Conservation (phyloP, 2,329 filamentous ascomycete genomes). For the Immersiporthe knoxdaviesiana region DNA sequence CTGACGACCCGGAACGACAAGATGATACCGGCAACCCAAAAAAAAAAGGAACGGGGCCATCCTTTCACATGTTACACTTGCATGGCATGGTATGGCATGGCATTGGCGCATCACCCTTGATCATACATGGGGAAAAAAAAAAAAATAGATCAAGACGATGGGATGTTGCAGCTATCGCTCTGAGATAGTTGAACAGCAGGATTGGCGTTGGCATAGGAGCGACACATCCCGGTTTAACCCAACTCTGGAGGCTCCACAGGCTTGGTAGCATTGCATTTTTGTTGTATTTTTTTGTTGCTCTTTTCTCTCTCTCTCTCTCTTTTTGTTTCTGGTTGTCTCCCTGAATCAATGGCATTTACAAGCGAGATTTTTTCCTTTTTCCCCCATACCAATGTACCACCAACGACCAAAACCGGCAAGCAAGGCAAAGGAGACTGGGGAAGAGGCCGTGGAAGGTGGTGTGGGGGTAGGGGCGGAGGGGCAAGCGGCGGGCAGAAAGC, state of each 20-base stretch:
- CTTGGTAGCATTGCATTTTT: neutral
- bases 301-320: neutral
- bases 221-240: neutral
- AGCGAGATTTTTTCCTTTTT: neutral
- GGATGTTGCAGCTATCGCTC: neutral
- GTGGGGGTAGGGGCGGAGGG: neutral
- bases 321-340: neutral
- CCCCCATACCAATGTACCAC: neutral
- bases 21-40: neutral
- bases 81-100: conserved; percentile 8
- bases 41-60: neutral
- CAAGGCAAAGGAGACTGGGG: neutral
- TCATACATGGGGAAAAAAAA: neutral
- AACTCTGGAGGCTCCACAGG: conserved; percentile 1
- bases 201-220: conserved; percentile 8
- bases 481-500: neutral
- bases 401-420: neutral
- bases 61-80: neutral
- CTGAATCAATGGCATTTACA: conserved; percentile 4
- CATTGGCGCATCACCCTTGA: neutral
- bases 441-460: neutral
- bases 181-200: neutral
- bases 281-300: neutral
- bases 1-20: neutral
- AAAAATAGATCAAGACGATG: neutral